These are phyloP conservation scores for Grosmannia serpens DNA, from an alignment of 2,329 filamentous ascomycete species.

Conservation along the genomic window DNA sequence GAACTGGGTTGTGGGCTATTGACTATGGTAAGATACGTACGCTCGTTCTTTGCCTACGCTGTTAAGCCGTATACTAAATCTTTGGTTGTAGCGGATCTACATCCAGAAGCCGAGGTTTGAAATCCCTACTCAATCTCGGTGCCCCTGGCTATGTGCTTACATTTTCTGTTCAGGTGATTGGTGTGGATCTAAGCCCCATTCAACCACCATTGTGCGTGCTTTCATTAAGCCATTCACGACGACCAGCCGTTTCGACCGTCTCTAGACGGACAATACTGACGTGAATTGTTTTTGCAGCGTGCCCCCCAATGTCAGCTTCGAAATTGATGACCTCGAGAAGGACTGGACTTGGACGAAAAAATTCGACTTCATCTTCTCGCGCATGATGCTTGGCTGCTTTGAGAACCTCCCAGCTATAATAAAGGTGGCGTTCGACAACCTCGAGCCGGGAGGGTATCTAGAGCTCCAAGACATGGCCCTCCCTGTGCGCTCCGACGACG, in stretches of 20 bases:
- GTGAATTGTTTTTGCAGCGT: background rate
- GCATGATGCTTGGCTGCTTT: constrained; percentile 13
- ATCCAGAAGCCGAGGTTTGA: no score
- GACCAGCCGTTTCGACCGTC: no score
- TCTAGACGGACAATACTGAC: no score
- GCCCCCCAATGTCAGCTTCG: background rate
- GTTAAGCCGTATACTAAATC: no score
- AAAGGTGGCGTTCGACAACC: constrained; percentile 8
- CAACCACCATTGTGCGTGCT: constrained; percentile 7
- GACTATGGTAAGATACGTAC: constrained; percentile 14
- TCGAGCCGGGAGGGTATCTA: constrained; percentile 14
- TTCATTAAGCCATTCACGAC: background rate
- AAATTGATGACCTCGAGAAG: background rate
- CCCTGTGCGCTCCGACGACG: constrained; percentile 12
- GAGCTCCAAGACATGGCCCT: constrained; percentile 14
- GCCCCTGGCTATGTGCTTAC: no score
- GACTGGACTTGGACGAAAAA: background rate
- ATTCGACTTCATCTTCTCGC: constrained; percentile 15
- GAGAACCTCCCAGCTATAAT: constrained; percentile 5
- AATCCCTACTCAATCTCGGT: no score
- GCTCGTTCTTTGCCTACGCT: no score
- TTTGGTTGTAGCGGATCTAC: no score
- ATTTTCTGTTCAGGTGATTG: constrained; percentile 4
- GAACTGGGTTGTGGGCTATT: constrained; percentile 14
- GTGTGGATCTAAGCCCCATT: constrained; percentile 9